These are phyloP conservation scores for Pseudozyma hubeiensis DNA, from an alignment of 1,284 basidiomycete genomes.

Conservation along the genomic window DNA sequence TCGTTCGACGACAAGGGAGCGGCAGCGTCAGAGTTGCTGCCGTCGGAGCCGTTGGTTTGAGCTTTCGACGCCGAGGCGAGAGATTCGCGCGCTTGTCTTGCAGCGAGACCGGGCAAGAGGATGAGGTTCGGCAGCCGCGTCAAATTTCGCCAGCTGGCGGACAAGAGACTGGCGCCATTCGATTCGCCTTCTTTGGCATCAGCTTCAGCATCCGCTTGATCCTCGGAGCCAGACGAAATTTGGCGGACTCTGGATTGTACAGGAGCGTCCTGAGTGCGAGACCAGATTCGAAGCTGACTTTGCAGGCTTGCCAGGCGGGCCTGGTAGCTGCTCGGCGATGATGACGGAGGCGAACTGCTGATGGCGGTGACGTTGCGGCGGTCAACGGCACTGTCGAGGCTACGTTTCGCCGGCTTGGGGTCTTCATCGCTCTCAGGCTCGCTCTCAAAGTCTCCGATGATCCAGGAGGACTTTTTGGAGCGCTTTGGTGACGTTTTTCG, in stretches of 20 bases:
- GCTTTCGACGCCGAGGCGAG: conserved; percentile 17
- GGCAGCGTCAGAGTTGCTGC: neutral
- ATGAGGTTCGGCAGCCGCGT: conserved; percentile 48
- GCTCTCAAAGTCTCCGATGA: conserved; percentile 47
- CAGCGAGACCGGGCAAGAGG: conserved; percentile 43
- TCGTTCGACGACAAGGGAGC: neutral
- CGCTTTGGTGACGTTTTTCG: conserved; percentile 33
- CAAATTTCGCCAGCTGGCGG: conserved; percentile 50
- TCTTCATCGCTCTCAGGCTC: conserved; percentile 42
- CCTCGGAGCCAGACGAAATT: conserved; percentile 36
- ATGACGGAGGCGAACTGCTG: conserved; percentile 23
- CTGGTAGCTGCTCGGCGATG: conserved; percentile 33
- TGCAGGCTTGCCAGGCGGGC: conserved; percentile 41
- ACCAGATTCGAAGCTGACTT: conserved; percentile 48
- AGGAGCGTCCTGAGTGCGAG: conserved; percentile 10
- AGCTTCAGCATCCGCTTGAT: conserved; percentile 12
- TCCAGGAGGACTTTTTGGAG: conserved; percentile 42
- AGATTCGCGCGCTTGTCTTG: conserved; percentile 38
- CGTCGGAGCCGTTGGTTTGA: neutral
- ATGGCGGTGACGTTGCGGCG: conserved; percentile 11
- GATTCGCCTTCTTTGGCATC: conserved; percentile 23
- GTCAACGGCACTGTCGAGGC: neutral
- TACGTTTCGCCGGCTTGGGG: conserved; percentile 1
- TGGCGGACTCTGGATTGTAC: conserved; percentile 13
- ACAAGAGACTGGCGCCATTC: conserved; percentile 22